Percentiles rank a stretch among this genome's conserved stretches.
Conservation (phyloP, 768 basidiomycete species). For the Psilocybe subaeruginosa region DNA sequence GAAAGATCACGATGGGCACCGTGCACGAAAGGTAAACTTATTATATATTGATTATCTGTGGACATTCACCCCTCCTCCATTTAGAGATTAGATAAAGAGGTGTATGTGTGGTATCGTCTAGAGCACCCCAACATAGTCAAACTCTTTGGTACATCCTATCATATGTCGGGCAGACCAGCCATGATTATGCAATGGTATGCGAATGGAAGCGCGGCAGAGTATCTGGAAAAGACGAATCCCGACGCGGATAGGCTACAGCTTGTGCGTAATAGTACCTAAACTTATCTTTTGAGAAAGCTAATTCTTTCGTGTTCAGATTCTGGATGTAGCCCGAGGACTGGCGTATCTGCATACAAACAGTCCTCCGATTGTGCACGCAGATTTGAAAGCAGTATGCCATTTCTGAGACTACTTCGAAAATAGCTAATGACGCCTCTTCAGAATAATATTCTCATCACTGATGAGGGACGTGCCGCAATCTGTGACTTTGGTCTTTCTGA, state of each 20-base stretch:
- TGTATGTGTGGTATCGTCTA: slow-evolving; percentile 50
- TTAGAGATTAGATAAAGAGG: slow-evolving; percentile 48
- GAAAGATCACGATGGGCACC: slow-evolving; percentile 34
- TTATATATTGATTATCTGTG: not conserved
- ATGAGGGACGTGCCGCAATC: slow-evolving; percentile 40
- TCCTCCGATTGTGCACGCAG: slow-evolving; percentile 37
- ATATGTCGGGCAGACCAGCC: slow-evolving; percentile 36
- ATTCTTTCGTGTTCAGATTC: slow-evolving; percentile 30
- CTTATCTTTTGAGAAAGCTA: not conserved
- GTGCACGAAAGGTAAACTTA: slow-evolving; percentile 34
- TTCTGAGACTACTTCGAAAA: not conserved
- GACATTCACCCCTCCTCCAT: not conserved
- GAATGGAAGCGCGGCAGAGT: slow-evolving; percentile 49
- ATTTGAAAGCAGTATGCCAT: slow-evolving; percentile 29
- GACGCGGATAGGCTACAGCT: slow-evolving; percentile 37
- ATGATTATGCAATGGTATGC: slow-evolving; percentile 52
- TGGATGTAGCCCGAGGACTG: slow-evolving; percentile 46
- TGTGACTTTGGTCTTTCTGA: slow-evolving; percentile 49
- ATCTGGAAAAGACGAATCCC: slow-evolving; percentile 37
- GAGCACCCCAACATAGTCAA: slow-evolving; percentile 50
- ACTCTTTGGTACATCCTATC: slow-evolving; percentile 49
- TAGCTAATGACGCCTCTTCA: slow-evolving; percentile 14
- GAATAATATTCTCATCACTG: slow-evolving; percentile 50
- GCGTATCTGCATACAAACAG: slow-evolving; percentile 43
- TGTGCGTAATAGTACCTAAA: slow-evolving; percentile 26